These are phyloP conservation scores for Boletus edulis DNA, from an alignment of 768 basidiomycete genomes.

Conservation along the genomic window DNA sequence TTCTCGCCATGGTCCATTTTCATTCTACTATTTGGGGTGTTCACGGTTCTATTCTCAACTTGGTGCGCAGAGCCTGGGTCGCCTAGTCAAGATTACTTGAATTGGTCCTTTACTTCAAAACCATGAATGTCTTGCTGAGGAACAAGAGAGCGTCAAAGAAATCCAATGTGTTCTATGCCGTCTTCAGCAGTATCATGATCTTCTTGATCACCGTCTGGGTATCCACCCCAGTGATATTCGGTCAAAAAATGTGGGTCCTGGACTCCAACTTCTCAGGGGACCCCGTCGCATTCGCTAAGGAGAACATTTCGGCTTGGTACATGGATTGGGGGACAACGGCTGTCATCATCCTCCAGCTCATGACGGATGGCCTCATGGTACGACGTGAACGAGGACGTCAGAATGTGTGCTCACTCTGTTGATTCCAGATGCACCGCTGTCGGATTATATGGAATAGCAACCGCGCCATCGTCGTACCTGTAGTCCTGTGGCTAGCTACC, in stretches of 20 bases:
- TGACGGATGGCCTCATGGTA: conserved; percentile 33
- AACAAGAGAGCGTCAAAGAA: background rate
- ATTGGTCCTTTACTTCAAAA: conserved; percentile 22
- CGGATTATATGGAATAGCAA: conserved; percentile 33
- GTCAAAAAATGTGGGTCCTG: conserved; percentile 35
- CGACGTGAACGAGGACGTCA: background rate
- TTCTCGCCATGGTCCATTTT: no score
- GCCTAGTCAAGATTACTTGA: no score
- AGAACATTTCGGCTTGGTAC: conserved; percentile 27
- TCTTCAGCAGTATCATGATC: conserved; percentile 25
- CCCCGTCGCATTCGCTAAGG: conserved; percentile 28
- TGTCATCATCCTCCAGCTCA: conserved; percentile 30
- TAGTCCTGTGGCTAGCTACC: conserved; percentile 18
- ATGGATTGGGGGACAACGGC: conserved; percentile 25
- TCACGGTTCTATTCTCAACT: background rate
- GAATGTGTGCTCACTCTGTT: background rate
- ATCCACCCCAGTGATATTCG: conserved; percentile 16
- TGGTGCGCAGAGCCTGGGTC: no score
- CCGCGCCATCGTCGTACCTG: conserved; percentile 10
- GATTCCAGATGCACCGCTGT: conserved; percentile 39
- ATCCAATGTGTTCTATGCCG: conserved; percentile 14
- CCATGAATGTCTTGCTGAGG: conserved; percentile 13
- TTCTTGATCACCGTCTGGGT: conserved; percentile 32
- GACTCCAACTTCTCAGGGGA: conserved; percentile 34
- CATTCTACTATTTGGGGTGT: background rate